These are phyloP conservation scores for Fusarium penzigii DNA, from an alignment of 2,329 filamentous ascomycete genomes.

Conservation along the genomic window DNA sequence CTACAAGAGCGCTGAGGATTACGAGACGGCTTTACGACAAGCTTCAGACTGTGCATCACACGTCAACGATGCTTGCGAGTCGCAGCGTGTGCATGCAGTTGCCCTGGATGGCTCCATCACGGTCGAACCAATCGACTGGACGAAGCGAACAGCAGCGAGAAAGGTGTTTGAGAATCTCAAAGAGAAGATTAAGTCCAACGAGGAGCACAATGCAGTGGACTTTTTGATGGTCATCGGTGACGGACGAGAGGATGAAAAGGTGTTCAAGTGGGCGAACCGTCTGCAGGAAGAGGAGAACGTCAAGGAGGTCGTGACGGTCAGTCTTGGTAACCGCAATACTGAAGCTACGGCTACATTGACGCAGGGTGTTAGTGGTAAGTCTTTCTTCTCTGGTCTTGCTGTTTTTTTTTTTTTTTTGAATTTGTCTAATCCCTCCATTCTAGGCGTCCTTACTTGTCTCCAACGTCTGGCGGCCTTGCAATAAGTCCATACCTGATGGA, in stretches of 20 bases:
- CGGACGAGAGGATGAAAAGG: constrained; percentile 88
- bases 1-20: constrained; percentile 80
- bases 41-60: constrained; percentile 90
- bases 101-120: constrained; percentile 77
- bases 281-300: constrained; percentile 61
- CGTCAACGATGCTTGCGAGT: constrained; percentile 90
- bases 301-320: constrained; percentile 78
- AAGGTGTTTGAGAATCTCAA: constrained; percentile 67
- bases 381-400: neutral
- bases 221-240: constrained; percentile 91
- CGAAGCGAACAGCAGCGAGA: constrained; percentile 80
- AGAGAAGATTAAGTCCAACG: constrained; percentile 33
- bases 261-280: constrained; percentile 92
- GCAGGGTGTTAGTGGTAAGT: constrained; percentile 86
- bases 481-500: too few species aligned
- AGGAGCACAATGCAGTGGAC: constrained; percentile 56
- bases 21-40: constrained; percentile 71
- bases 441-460: constrained; percentile 46
- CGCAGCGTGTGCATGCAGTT: constrained; percentile 80
- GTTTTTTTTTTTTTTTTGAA: too few species aligned
- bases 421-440: neutral
- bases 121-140: constrained; percentile 83
- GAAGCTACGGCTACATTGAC: constrained; percentile 83
- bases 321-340: constrained; percentile 83
- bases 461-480: constrained; percentile 40